These are phyloP conservation scores for Marasmius tenuissimus DNA, from an alignment of 1,284 basidiomycete genomes.

Conservation along the genomic window DNA sequence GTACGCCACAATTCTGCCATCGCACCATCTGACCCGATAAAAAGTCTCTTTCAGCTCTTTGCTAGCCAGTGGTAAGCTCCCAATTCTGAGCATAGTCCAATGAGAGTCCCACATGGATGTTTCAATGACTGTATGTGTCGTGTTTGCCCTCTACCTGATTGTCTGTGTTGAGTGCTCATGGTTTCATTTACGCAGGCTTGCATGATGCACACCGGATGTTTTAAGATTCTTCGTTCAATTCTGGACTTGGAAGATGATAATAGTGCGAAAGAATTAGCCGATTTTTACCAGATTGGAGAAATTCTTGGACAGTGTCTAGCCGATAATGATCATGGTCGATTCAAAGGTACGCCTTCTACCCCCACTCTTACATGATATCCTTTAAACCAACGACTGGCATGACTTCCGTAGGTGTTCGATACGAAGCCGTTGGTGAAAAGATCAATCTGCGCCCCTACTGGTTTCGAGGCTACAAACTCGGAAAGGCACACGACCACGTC, in stretches of 20 bases:
- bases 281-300: background rate
- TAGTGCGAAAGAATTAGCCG: background rate
- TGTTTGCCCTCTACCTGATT: too few relatives aligned
- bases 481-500: background rate
- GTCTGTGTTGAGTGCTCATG: too few relatives aligned
- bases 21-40: background rate
- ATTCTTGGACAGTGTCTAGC: background rate
- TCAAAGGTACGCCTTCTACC: background rate
- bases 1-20: background rate
- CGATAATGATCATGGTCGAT: background rate
- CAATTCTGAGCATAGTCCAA: too few relatives aligned
- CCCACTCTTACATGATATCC: background rate
- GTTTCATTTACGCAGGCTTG: background rate
- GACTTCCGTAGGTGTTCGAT: background rate
- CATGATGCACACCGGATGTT: background rate
- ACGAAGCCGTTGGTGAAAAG: background rate
- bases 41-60: background rate
- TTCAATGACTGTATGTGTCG: too few relatives aligned
- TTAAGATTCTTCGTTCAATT: background rate
- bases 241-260: background rate
- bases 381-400: background rate
- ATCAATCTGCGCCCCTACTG: background rate
- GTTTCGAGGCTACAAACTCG: background rate
- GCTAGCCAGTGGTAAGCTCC: too few relatives aligned
- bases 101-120: too few relatives aligned